These are phyloP conservation scores for Chimonanthus praecox DNA, from an alignment of 164 flowering plant genomes.

Conservation along the genomic window DNA sequence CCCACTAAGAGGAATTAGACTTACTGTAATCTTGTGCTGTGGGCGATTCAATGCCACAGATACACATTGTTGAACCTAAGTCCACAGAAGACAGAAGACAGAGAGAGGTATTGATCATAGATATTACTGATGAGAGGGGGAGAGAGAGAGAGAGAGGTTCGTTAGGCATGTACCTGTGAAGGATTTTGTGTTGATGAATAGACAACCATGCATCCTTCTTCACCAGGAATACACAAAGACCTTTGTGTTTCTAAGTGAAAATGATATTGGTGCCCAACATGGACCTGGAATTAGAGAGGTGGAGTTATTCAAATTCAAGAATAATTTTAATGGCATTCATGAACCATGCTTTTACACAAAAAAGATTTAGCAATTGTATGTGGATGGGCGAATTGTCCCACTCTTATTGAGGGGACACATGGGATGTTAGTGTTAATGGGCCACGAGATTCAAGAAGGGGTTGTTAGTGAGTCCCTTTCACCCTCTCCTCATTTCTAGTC, in stretches of 20 bases:
- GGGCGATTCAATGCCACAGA: constrained; percentile 9
- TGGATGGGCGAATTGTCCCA: background rate
- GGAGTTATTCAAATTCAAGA: background rate
- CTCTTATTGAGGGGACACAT: too few species aligned
- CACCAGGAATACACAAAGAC: constrained; percentile 12
- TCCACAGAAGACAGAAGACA: too few species aligned
- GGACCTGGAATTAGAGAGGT: constrained; percentile 3
- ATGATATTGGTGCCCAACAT: constrained; percentile 11
- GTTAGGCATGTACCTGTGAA: constrained; percentile 3
- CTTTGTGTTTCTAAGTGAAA: constrained; percentile 11
- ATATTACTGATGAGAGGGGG: background rate
- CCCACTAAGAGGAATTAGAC: background rate
- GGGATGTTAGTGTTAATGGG: too few species aligned
- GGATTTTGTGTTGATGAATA: constrained; percentile 11
- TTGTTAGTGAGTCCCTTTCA: too few species aligned
- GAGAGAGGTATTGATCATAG: background rate
- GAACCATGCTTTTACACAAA: background rate
- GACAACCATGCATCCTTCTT: constrained; percentile 9
- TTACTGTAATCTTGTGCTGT: constrained; percentile 10
- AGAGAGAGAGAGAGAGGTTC: background rate
- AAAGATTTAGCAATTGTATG: background rate
- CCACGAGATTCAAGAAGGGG: too few species aligned
- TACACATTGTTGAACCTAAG: constrained; percentile 9
- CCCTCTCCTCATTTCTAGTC: too few species aligned
- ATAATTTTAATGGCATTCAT: background rate